Conservation (phyloP, 2,329 filamentous ascomycete species). For the Tolypocladium sp. region DNA sequence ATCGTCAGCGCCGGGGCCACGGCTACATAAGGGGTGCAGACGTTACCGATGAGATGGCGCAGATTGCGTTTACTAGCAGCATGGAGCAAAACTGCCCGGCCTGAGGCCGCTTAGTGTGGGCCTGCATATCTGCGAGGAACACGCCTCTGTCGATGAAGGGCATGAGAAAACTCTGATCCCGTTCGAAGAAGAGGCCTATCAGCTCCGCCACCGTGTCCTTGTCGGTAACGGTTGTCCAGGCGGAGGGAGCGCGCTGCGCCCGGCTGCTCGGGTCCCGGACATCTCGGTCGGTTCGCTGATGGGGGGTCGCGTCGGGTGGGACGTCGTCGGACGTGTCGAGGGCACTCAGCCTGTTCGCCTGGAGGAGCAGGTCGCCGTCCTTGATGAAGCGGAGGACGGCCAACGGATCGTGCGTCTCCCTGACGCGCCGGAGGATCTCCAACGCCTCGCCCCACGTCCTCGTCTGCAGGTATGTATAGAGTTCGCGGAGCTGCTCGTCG, state of each 20-base stretch:
- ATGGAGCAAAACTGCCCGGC: background rate
- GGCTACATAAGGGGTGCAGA: background rate
- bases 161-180: background rate
- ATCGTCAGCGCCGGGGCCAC: too few relatives aligned
- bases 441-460: background rate
- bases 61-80: constrained; percentile 1
- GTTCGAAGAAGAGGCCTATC: background rate
- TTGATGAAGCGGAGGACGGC: background rate
- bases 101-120: background rate
- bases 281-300: background rate
- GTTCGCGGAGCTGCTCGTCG: constrained; percentile 1
- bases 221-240: background rate
- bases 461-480: background rate
- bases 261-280: background rate
- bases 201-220: background rate
- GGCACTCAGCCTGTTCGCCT: background rate
- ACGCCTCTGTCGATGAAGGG: background rate
- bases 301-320: background rate
- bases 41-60: background rate
- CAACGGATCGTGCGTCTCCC: background rate
- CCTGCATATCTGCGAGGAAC: background rate
- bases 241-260: background rate
- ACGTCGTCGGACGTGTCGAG: background rate
- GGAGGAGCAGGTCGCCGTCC: background rate
- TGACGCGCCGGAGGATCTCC: constrained; percentile 1